Conservation (phyloP, 2,329 filamentous ascomycete genomes). For the Xylariaceae sp. region DNA sequence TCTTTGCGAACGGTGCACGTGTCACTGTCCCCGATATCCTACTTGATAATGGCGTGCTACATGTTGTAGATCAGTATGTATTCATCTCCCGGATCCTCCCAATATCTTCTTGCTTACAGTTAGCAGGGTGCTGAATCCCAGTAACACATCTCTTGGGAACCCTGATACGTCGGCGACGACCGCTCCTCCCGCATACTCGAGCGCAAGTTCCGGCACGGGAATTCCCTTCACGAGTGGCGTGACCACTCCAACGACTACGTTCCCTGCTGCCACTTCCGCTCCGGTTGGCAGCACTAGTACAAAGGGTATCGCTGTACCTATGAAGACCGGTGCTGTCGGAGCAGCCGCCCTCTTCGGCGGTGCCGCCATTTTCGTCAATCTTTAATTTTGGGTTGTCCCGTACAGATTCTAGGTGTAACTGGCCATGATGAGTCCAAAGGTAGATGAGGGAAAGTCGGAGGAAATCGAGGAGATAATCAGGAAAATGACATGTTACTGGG, state of each 20-base stretch:
- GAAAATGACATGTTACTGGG: too few species aligned
- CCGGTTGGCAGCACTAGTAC: constrained; percentile 32
- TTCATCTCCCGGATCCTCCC: background rate
- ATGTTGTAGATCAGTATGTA: constrained; percentile 54
- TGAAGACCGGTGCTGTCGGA: constrained; percentile 38
- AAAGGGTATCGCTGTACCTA: constrained; percentile 24
- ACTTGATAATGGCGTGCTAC: constrained; percentile 52
- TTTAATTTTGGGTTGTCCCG: constrained; percentile 11
- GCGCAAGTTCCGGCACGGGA: constrained; percentile 44
- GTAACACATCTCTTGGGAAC: constrained; percentile 41
- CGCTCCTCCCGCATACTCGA: constrained; percentile 50
- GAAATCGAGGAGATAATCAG: too few species aligned
- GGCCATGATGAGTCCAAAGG: background rate
- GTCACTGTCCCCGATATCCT: constrained; percentile 48
- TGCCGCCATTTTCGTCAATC: constrained; percentile 21
- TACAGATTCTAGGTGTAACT: too few species aligned
- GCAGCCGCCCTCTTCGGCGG: constrained; percentile 28
- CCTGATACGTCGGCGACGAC: constrained; percentile 40
- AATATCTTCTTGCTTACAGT: background rate
- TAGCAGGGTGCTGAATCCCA: constrained; percentile 53
- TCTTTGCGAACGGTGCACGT: constrained; percentile 48
- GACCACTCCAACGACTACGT: constrained; percentile 39
- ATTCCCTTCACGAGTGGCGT: constrained; percentile 55
- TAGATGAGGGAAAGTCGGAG: too few species aligned
- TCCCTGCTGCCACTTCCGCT: constrained; percentile 31